Evolutionary conservation across 2,329 filamentous ascomycete genomes (phyloP).

Genomic region (Bisporella sp.): DNA sequence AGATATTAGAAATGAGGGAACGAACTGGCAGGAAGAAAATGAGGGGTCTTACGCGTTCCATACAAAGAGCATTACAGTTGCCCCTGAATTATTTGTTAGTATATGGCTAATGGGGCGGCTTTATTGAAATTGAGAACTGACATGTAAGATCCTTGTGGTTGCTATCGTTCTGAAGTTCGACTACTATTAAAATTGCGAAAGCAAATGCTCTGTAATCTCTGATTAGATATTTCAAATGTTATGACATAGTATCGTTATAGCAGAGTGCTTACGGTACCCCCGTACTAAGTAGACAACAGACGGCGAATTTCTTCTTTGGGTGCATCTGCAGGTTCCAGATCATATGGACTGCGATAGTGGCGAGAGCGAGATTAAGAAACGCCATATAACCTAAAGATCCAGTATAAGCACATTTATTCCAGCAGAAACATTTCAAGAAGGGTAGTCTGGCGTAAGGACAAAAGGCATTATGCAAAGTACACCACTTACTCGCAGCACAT

Average conservation of each 20-base stretch:
- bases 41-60: not conserved
- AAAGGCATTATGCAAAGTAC: not conserved
- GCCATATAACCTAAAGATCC: not conserved
- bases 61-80: not conserved
- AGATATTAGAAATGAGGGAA: too few relatives aligned
- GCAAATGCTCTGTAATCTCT: not conserved
- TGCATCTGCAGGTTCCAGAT: conserved; percentile 1
- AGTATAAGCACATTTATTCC: too few relatives aligned
- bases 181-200: not conserved
- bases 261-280: not conserved
- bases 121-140: too few relatives aligned
- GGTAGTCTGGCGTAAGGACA: not conserved
- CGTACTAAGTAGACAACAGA: conserved; percentile 1
- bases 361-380: not conserved
- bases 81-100: too few relatives aligned
- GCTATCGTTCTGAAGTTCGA: too few relatives aligned
- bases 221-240: not conserved
- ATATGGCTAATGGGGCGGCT: too few relatives aligned
- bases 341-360: conserved; percentile 1
- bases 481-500: not conserved
- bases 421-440: not conserved
- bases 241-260: not conserved
- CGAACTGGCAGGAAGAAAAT: too few relatives aligned
- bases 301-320: not conserved
- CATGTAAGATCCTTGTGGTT: too few relatives aligned